phyloP scores from a whole-genome alignment of 768 basidiomycete genomes.

The Amylocystis lapponica region DNA sequence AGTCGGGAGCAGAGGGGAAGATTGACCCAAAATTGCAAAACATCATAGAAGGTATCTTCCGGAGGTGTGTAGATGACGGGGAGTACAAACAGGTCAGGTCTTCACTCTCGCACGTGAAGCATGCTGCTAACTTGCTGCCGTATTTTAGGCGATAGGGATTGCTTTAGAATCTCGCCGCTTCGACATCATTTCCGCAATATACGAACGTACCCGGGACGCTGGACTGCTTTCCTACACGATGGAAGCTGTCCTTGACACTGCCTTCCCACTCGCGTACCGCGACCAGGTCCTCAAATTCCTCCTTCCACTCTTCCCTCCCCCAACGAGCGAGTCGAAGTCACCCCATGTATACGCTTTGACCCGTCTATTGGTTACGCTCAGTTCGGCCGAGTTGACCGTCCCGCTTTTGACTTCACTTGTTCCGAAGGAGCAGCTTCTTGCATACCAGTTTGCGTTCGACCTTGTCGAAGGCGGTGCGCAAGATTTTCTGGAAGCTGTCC shows the following conservation, averaged over 20 bases:
- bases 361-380: conserved; percentile 84
- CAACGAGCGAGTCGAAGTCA: conserved; percentile 64
- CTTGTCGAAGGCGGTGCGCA: conserved; percentile 91
- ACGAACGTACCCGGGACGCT: conserved; percentile 66
- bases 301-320: conserved; percentile 81
- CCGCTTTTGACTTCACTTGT: conserved; percentile 69
- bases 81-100: conserved; percentile 79
- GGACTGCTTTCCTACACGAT: conserved; percentile 85
- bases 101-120: neutral
- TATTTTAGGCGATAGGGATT: conserved; percentile 80
- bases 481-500: conserved; percentile 81
- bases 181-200: conserved; percentile 80
- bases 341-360: conserved; percentile 78
- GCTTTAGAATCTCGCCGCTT: conserved; percentile 88
- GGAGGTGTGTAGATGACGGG: conserved; percentile 77
- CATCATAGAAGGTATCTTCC: conserved; percentile 88
- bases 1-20: conserved; percentile 41
- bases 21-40: conserved; percentile 75
- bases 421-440: conserved; percentile 65
- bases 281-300: conserved; percentile 75
- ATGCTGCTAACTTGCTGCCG: conserved; percentile 3
- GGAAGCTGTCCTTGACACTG: conserved; percentile 86
- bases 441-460: conserved; percentile 96
- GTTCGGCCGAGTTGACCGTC: conserved; percentile 73
- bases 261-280: conserved; percentile 81